These are phyloP conservation scores for Hymenoscyphus infarciens DNA, from an alignment of 2,329 filamentous ascomycete species.

Conservation along the genomic window DNA sequence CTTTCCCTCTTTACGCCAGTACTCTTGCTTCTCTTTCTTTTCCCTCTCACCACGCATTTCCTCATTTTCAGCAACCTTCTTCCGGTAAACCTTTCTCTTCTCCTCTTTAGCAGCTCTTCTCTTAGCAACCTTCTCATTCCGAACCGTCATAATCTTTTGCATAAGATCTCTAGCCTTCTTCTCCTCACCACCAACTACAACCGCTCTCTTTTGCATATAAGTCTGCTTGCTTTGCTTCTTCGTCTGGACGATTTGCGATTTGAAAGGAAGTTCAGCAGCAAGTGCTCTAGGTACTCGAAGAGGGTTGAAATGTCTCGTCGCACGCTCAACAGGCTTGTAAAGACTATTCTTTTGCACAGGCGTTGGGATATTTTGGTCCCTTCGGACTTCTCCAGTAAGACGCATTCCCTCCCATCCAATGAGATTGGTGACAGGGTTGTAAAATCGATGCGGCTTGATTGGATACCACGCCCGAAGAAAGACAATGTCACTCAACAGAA, in stretches of 20 bases:
- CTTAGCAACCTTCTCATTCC: slow-evolving; percentile 88
- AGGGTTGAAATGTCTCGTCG: slow-evolving; percentile 72
- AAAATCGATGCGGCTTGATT: slow-evolving; percentile 91
- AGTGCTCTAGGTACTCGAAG: slow-evolving; percentile 70
- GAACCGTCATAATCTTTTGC: slow-evolving; percentile 86
- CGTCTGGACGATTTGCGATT: slow-evolving; percentile 81
- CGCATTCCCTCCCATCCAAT: slow-evolving; percentile 92
- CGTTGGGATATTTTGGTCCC: slow-evolving; percentile 68
- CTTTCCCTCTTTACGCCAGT: slow-evolving; percentile 86
- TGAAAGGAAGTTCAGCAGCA: slow-evolving; percentile 83
- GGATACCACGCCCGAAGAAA: slow-evolving; percentile 97
- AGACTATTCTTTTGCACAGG: slow-evolving; percentile 80
- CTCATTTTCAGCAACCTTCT: slow-evolving; percentile 75
- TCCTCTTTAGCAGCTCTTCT: slow-evolving; percentile 83
- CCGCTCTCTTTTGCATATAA: slow-evolving; percentile 92
- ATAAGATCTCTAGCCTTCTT: slow-evolving; percentile 83
- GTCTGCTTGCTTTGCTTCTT: slow-evolving; percentile 76
- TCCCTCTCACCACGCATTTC: slow-evolving; percentile 85
- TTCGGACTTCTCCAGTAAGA: slow-evolving; percentile 85
- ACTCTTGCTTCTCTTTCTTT: slow-evolving; percentile 89
- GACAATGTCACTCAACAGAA: slow-evolving; percentile 92
- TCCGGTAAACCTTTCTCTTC: slow-evolving; percentile 72
- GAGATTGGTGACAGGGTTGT: slow-evolving; percentile 93
- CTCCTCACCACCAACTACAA: slow-evolving; percentile 83
- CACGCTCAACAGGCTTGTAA: slow-evolving; percentile 68